These are phyloP conservation scores for Sanghuangporus sanghuang DNA, from an alignment of 1,284 basidiomycete genomes.

Conservation along the genomic window DNA sequence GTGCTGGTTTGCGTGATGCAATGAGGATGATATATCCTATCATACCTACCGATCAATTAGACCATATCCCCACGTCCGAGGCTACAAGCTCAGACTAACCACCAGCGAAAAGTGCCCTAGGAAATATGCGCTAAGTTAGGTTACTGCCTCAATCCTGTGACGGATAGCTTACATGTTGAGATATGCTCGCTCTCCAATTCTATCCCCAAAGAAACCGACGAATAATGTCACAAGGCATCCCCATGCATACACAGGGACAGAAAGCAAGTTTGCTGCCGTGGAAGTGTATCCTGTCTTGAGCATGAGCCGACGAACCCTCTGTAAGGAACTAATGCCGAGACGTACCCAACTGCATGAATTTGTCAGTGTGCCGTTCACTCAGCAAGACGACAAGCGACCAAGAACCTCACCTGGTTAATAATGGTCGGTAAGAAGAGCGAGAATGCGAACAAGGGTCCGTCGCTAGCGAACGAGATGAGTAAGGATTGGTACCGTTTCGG, in stretches of 20 bases:
- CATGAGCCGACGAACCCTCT: not conserved
- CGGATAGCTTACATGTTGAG: slow-evolving; percentile 39
- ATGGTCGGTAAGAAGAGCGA: slow-evolving; percentile 52
- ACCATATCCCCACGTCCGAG: slow-evolving; percentile 27
- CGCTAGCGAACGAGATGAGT: slow-evolving; percentile 24
- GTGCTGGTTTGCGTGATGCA: slow-evolving; percentile 36
- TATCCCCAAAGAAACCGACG: slow-evolving; percentile 45
- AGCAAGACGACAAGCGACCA: not conserved
- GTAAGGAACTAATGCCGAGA: not conserved
- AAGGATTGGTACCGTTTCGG: not conserved
- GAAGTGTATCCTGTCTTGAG: slow-evolving; percentile 35
- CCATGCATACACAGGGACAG: slow-evolving; percentile 47
- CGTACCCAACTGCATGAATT: slow-evolving; percentile 5
- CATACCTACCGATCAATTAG: slow-evolving; percentile 25
- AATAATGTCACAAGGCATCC: slow-evolving; percentile 43
- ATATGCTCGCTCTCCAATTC: slow-evolving; percentile 37
- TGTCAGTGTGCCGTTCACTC: not conserved
- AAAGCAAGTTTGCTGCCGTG: slow-evolving; percentile 47
- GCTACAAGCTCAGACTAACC: slow-evolving; percentile 1
- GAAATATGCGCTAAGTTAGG: not conserved
- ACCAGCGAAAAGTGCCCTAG: slow-evolving; percentile 20
- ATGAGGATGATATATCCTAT: slow-evolving; percentile 51
- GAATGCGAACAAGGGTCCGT: slow-evolving; percentile 50
- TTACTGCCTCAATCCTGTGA: not conserved
- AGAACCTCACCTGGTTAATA: slow-evolving; percentile 38